Evolutionary conservation across 768 basidiomycete species (phyloP), one percentile per base, ranked within the genome.

Genomic region (Tephrocybe sp.): DNA sequence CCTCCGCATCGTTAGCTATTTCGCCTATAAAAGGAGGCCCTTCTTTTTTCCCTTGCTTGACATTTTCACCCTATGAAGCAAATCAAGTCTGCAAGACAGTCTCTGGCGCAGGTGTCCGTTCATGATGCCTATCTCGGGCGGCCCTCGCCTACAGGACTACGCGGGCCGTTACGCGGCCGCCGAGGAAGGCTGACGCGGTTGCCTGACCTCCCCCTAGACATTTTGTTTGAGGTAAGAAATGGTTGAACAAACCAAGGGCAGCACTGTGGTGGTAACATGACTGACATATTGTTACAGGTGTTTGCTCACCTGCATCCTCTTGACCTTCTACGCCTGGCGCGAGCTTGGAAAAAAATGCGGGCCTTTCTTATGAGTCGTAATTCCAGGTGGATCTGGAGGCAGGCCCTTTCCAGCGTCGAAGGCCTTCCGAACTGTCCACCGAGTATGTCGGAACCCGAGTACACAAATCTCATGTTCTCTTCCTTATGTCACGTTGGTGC

Each of bases 391-490:
- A 64, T 78, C 16, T 78, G 78, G 78, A 69, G 65, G 47, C 57
- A 63, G 27, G 65, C 76, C 15, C 66, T 72, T 31, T 55, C 61
- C 21, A 66, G 70, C 46, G 62, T 77, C 18, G 60, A 63, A 19
- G 67, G 59, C 32, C 59, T 79, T 22, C 78, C 79, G 1, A 59
- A 64, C n/a, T 73, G 70, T 42, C 78, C 79, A 4, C 55, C 65
- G 25, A 69, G 69, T 51, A 59, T 80, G 66, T 72, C 65, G 38
- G 75, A 78, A 43, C 72, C 72, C 1, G 65, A 69, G 37, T 79
- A 73, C 53, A 68, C 71, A 19, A 70, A 72, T 48, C 65, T 80
- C 15, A 65, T 70, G 30, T 79, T 77, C 35, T 70, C 70, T 25
- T 61, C 67, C 19, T 58, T 64, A 49, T 79, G 79, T 49, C 70